Evolutionary conservation across 495 filamentous ascomycete species (phyloP), one percentile per base, ranked within the genome.

Genomic region (Aspergillus sclerotiicarbonarius): DNA sequence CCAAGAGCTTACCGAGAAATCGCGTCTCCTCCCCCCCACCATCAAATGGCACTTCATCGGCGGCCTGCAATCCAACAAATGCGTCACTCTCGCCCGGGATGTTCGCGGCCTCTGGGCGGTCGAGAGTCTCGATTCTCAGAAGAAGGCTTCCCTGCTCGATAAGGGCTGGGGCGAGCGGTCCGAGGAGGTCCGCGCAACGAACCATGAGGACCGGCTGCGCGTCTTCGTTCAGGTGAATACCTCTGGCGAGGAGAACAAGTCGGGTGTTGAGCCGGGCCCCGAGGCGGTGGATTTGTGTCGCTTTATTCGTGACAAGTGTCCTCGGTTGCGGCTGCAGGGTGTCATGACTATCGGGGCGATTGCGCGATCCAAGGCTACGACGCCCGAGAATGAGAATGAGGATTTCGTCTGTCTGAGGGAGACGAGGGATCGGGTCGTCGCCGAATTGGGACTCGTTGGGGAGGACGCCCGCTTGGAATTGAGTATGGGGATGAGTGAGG

Each of bases 281-380:
- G 71, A 69, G 1, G 70, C 88, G 2, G 71, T 85, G 3, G 72
- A 61, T 3, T 74, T 98, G 33, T 90, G 87, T 66, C 74, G 75
- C 25, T 82, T 87, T 67, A 82, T 96, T 44, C 71, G 79, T 6
- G 79, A 86, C 20, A 69, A 81, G 35, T 96, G 92, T 74, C 86
- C 87, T 3, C 80, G 87, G 67, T 72, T 98, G 31, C 75, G 82
- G 43, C 68, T 98, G 18, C 79, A 88, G 53, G 94, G 94, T 0
- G 67, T 98, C 6, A 98, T 98, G 94, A 98, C 94, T 1, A 98
- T 98, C 65, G 94, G 94, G 0, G 91, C 91, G 16, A 94, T 98
- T 66, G 92, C 90, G 50, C 73, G 92, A 55, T 91, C 87, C 25
- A 77, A 82, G 63, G 89, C 80, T 3, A 85, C 84, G 9, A 86